Conservation (phyloP, 768 basidiomycete species). For the Pleurotus cornucopiae region DNA sequence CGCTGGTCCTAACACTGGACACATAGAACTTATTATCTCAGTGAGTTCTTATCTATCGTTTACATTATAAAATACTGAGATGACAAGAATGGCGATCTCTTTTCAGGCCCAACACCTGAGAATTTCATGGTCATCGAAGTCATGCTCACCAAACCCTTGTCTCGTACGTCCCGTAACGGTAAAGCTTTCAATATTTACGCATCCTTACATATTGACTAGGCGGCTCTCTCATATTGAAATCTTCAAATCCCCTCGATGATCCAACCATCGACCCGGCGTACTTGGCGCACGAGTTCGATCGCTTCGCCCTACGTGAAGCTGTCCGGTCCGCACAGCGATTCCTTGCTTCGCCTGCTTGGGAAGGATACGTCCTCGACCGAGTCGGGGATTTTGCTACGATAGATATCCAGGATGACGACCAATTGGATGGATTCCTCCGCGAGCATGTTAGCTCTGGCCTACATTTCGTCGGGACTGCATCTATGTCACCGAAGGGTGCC, state of each 20-base stretch:
- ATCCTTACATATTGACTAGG: conserved; percentile 17
- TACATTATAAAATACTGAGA: neutral
- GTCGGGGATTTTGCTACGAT: conserved; percentile 5
- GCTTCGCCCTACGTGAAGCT: conserved; percentile 20
- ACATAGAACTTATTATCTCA: conserved; percentile 17
- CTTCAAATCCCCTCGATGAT: conserved; percentile 38
- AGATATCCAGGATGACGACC: conserved; percentile 3
- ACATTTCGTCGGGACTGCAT: conserved; percentile 20
- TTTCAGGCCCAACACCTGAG: conserved; percentile 19
- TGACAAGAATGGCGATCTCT: neutral
- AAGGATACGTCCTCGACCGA: conserved; percentile 13
- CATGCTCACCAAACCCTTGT: conserved; percentile 27
- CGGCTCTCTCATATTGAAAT: conserved; percentile 33
- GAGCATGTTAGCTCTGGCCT: conserved; percentile 11
- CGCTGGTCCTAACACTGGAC: conserved; percentile 16
- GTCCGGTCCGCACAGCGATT: conserved; percentile 20
- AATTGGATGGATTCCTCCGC: conserved; percentile 12
- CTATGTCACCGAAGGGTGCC: conserved; percentile 21
- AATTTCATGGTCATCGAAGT: conserved; percentile 24
- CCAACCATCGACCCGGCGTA: conserved; percentile 50
- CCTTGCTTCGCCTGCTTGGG: conserved; percentile 15
- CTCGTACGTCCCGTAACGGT: conserved; percentile 22
- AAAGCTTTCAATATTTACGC: neutral
- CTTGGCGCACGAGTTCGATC: conserved; percentile 28
- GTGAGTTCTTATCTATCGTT: conserved; percentile 11